phyloP scores from a whole-genome alignment of 2,329 filamentous ascomycete genomes.

The Aspergillus spinulosporus region DNA sequence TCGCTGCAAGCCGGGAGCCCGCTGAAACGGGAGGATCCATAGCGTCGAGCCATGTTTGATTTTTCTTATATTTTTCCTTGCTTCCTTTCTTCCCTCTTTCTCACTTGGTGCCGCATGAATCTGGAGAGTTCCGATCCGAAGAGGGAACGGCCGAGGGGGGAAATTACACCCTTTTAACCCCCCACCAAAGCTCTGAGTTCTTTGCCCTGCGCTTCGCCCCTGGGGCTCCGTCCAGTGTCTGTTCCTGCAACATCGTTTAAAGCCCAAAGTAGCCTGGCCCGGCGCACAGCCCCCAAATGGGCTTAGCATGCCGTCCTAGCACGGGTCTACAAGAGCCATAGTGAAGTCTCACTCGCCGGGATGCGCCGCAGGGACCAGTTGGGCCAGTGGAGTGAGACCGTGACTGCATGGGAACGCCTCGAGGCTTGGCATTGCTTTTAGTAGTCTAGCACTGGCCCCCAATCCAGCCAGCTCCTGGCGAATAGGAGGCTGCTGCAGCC shows the following conservation, averaged over 20 bases:
- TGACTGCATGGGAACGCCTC: too few relatives aligned
- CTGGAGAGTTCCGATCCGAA: too few relatives aligned
- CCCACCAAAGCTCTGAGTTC: too few relatives aligned
- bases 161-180: too few relatives aligned
- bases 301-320: neutral
- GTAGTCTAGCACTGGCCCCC: neutral
- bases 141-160: too few relatives aligned
- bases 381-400: neutral
- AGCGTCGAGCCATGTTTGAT: slow-evolving; percentile 1
- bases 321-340: neutral
- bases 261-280: neutral
- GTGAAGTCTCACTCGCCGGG: neutral
- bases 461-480: neutral
- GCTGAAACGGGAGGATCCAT: neutral
- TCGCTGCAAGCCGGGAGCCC: neutral
- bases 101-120: too few relatives aligned
- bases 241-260: neutral
- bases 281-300: neutral
- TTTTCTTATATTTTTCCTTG: too few relatives aligned
- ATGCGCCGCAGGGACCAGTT: neutral
- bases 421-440: too few relatives aligned
- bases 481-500: neutral
- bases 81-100: too few relatives aligned
- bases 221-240: neutral
- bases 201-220: neutral